Conservation (phyloP, 2,329 filamentous ascomycete species). For the Pyricularia pennisetigena region DNA sequence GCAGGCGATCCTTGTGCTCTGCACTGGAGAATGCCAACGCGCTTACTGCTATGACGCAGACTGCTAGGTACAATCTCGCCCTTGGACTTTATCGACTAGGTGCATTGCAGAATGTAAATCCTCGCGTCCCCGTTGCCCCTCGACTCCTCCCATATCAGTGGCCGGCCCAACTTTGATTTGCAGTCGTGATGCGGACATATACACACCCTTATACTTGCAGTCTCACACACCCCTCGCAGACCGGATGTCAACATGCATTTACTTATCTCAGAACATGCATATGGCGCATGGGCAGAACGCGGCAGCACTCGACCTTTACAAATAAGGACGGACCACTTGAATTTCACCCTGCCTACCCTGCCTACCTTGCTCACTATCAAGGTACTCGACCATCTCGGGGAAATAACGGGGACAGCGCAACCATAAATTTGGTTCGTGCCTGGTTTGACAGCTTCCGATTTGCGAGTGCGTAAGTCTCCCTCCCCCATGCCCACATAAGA, state of each 20-base stretch:
- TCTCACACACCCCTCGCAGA: neutral
- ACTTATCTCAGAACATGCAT: neutral
- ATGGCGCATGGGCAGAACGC: neutral
- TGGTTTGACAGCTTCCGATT: neutral
- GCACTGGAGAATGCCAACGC: neutral
- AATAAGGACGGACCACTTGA: neutral
- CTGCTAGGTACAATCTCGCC: neutral
- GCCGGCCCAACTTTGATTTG: neutral
- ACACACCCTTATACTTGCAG: neutral
- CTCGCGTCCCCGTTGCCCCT: neutral
- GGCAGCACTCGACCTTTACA: neutral
- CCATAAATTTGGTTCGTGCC: neutral
- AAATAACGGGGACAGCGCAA: neutral
- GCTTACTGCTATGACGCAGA: neutral
- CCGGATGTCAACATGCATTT: neutral
- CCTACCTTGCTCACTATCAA: neutral
- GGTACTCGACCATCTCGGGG: neutral
- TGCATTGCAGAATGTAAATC: neutral
- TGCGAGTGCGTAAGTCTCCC: neutral
- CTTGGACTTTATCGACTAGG: neutral
- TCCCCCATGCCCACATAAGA: neutral
- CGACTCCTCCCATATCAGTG: neutral
- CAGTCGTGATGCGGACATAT: neutral
- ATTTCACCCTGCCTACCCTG: too few species aligned
- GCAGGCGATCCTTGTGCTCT: neutral